Evolutionary conservation across 2,329 filamentous ascomycete species (phyloP).

Genomic region (Botrytis squamosa): DNA sequence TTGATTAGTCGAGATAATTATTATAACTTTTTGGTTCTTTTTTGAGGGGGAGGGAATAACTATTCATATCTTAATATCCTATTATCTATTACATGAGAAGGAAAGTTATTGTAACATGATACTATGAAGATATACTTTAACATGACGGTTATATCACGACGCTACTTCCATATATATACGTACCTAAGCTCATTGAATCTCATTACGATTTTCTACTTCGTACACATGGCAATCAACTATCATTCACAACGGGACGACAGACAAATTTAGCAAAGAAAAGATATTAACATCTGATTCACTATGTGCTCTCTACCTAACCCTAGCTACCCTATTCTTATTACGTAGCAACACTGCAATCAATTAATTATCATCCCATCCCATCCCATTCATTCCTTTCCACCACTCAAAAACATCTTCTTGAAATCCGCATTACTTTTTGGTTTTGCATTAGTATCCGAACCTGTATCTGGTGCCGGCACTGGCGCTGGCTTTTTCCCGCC

Average conservation of each 20-base stretch:
- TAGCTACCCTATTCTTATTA: neutral
- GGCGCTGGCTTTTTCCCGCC: conserved; percentile 10
- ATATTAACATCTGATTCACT: conserved; percentile 12
- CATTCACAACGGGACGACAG: neutral
- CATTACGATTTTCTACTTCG: neutral
- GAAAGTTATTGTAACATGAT: too few species aligned
- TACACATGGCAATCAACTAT: neutral
- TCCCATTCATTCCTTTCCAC: conserved; percentile 25
- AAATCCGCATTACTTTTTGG: conserved; percentile 58
- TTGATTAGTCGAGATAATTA: too few species aligned
- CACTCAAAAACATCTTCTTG: conserved; percentile 46
- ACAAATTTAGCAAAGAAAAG: neutral
- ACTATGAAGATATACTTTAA: too few species aligned
- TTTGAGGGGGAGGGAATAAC: too few species aligned
- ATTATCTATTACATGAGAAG: too few species aligned
- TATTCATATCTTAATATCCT: too few species aligned
- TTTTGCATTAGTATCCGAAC: conserved; percentile 13
- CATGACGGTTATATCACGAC: too few species aligned
- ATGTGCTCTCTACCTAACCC: neutral
- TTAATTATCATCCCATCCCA: neutral
- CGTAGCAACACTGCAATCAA: neutral
- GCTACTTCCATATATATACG: too few species aligned
- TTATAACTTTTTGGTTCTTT: too few species aligned
- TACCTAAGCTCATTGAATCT: neutral
- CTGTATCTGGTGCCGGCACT: conserved; percentile 1